These are phyloP conservation scores for Syzygium aqueum DNA, from an alignment of 345 rosid genomes.

Conservation along the genomic window DNA sequence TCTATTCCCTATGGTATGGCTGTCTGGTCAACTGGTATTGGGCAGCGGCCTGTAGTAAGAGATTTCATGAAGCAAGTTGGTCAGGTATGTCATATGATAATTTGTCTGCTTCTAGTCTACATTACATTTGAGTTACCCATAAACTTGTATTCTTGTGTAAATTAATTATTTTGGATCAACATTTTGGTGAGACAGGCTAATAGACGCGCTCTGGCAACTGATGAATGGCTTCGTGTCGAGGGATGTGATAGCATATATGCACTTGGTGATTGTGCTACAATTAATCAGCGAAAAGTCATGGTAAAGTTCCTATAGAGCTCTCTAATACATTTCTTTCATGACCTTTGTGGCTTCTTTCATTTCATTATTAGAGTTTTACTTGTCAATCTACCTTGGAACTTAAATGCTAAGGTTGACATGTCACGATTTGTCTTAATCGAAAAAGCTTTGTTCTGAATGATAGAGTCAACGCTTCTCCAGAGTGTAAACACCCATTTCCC, in stretches of 20 bases:
- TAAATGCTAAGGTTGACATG: not conserved
- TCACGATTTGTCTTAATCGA: not conserved
- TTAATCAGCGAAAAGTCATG: conserved; percentile 97
- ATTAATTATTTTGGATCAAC: not conserved
- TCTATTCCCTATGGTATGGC: conserved; percentile 88
- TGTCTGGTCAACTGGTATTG: conserved; percentile 99
- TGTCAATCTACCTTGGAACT: not conserved
- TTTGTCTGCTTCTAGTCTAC: not conserved
- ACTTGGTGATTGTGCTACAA: conserved; percentile 98
- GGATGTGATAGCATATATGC: conserved; percentile 62
- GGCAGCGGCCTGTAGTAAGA: conserved; percentile 69
- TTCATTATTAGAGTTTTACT: not conserved
- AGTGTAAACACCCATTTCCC: not conserved
- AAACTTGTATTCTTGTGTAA: not conserved
- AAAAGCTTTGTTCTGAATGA: not conserved
- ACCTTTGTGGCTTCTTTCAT: not conserved
- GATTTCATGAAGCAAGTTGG: conserved; percentile 93
- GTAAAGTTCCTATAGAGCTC: conserved; percentile 17
- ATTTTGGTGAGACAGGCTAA: conserved; percentile 32
- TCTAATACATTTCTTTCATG: not conserved
- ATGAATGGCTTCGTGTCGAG: conserved; percentile 95
- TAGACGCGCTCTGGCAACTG: conserved; percentile 93
- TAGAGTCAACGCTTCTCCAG: not conserved
- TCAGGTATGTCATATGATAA: conserved; percentile 44
- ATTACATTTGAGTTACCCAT: not conserved